phyloP scores from a whole-genome alignment of 1,139 yeast species.

The Geotrichum histeridarum region DNA sequence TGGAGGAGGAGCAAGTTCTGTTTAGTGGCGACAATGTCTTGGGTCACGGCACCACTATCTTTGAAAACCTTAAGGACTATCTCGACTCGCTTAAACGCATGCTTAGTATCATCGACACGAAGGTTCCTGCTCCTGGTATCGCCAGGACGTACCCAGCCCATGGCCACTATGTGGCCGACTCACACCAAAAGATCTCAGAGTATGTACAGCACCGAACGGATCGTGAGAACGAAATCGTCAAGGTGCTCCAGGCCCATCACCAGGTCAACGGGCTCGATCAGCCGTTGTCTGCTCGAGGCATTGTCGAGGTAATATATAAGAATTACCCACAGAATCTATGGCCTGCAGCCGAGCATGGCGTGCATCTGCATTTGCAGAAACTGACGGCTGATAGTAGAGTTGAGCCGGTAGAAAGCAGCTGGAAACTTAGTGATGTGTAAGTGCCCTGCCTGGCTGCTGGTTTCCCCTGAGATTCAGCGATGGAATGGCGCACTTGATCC shows the following conservation, averaged over 20 bases:
- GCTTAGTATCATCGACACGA: slow-evolving; percentile 23
- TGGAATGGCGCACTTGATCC: background rate
- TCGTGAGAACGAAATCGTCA: slow-evolving; percentile 36
- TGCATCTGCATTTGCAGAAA: slow-evolving; percentile 34
- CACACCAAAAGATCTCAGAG: slow-evolving; percentile 31
- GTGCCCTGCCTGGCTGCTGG: background rate
- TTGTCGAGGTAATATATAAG: slow-evolving; percentile 34
- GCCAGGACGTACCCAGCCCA: slow-evolving; percentile 39
- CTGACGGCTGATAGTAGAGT: slow-evolving; percentile 28
- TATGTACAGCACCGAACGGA: slow-evolving; percentile 37
- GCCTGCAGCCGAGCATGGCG: slow-evolving; percentile 35
- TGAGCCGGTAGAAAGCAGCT: background rate
- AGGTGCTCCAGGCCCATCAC: slow-evolving; percentile 20
- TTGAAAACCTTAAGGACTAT: slow-evolving; percentile 35
- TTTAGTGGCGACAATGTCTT: slow-evolving; percentile 41
- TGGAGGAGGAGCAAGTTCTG: slow-evolving; percentile 36
- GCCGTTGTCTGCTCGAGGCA: slow-evolving; percentile 24
- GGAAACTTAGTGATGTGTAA: slow-evolving; percentile 1
- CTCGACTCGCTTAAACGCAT: slow-evolving; percentile 33
- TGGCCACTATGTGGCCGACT: slow-evolving; percentile 36
- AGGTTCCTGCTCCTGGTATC: slow-evolving; percentile 8
- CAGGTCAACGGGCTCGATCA: slow-evolving; percentile 6
- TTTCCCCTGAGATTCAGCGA: background rate
- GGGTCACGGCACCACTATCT: slow-evolving; percentile 40
- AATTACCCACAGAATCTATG: slow-evolving; percentile 30